These are phyloP conservation scores for Claviceps sp. DNA, from an alignment of 2,329 filamentous ascomycete genomes.

Conservation along the genomic window DNA sequence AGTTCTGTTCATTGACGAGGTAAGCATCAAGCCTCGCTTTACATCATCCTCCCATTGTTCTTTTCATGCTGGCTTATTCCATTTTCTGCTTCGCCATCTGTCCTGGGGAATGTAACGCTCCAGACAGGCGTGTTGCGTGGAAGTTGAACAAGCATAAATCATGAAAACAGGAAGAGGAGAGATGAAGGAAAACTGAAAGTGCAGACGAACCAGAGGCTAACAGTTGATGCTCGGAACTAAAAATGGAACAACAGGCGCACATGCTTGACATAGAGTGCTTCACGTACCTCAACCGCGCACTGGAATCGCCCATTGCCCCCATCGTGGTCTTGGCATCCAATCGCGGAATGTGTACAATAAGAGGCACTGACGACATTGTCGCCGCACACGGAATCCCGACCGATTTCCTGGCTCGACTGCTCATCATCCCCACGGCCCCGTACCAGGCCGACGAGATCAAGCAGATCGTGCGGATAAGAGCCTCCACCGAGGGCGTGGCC, in stretches of 20 bases:
- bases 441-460: conserved; percentile 86
- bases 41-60: not conserved
- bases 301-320: conserved; percentile 87
- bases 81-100: not conserved
- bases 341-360: conserved; percentile 84
- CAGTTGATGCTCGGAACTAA: not conserved
- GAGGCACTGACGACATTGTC: conserved; percentile 68
- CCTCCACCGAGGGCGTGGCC: conserved; percentile 66
- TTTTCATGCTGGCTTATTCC: conserved; percentile 1
- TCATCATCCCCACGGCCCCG: conserved; percentile 89
- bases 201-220: not conserved
- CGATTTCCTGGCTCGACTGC: conserved; percentile 82
- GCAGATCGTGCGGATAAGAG: conserved; percentile 75
- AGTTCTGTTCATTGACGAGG: conserved; percentile 97
- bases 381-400: conserved; percentile 89
- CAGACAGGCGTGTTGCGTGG: too few relatives aligned
- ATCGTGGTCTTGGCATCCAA: conserved; percentile 98
- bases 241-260: conserved; percentile 53
- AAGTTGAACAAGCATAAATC: not conserved
- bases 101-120: not conserved
- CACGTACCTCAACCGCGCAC: conserved; percentile 95
- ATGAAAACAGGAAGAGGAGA: not conserved
- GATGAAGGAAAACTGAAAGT: not conserved
- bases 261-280: conserved; percentile 99
- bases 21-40: conserved; percentile 24